A percentile compares a stretch with the other conserved stretches of the same genome.
phyloP scores from a whole-genome alignment of 306 rosid genomes.

The Prunus davidiana region DNA sequence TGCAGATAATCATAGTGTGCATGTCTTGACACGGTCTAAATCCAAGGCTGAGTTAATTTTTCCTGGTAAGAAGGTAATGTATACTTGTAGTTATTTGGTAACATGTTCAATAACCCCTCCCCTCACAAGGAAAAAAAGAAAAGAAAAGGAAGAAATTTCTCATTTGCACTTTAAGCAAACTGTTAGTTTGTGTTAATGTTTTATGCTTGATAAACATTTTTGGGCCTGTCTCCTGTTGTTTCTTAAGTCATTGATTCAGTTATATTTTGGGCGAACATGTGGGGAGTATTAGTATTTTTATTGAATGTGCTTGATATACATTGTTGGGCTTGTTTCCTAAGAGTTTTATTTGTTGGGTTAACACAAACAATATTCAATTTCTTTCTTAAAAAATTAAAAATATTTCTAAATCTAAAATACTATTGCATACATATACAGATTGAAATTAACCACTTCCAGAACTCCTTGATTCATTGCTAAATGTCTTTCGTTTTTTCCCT shows the following conservation, averaged over 20 bases:
- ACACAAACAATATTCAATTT: neutral
- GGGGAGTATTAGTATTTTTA: neutral
- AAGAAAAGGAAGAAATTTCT: neutral
- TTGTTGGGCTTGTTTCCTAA: neutral
- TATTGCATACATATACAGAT: neutral
- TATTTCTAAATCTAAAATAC: neutral
- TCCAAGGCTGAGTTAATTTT: slow-evolving; percentile 84
- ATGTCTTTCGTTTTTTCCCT: neutral
- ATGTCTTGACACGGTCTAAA: slow-evolving; percentile 83
- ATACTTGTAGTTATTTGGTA: slow-evolving; percentile 21
- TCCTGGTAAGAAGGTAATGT: slow-evolving; percentile 99
- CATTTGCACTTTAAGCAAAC: neutral
- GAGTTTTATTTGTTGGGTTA: neutral
- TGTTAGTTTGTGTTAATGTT: neutral
- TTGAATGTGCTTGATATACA: neutral
- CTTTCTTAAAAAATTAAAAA: neutral
- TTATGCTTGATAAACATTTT: neutral
- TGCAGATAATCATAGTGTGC: slow-evolving; percentile 78
- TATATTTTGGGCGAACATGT: neutral
- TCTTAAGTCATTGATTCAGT: neutral
- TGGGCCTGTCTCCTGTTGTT: neutral
- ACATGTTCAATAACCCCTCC: neutral
- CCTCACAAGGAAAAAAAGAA: neutral
- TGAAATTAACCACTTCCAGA: neutral
- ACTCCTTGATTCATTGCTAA: neutral